Base-by-base conservation (phyloP, 768 basidiomycete genomes). In the Sarcodon aspratus region DNA sequence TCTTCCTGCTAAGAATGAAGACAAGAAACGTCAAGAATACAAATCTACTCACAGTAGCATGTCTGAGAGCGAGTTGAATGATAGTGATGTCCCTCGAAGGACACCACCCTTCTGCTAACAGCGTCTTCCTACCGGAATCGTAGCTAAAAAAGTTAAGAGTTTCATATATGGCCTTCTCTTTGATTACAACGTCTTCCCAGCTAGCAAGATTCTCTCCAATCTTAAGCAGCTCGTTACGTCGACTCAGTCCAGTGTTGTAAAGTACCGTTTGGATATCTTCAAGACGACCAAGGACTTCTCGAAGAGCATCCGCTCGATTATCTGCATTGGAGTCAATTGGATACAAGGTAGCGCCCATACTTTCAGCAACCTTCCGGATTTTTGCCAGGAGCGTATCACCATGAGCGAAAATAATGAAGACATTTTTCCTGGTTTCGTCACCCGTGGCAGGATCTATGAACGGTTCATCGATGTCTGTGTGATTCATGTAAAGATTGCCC, bases 351-450 rank as follows among this genome's bases (percentile, higher is more conserved):
- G 85, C 96, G 35, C 96, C 94, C 86, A 98, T 97, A n/a, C 92
- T 95, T 67, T 97, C 95, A 27, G 94, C 87, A 48, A 99, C 88
- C 65, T 93, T 97, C 62, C 94, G 88, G 61, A 99, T 97, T 75
- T 98, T 99, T 54, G 89, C 77, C 31, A 99, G 79, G 17, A 98
- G 72, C 15, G 85, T 82, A 36, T 89, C 83, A 13, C 96, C 96
- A 57, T 99, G 94, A 0, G 96, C 96, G 58, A 99, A 99, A 61
- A 99, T 98, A 69, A 99, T 95, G 71, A 99, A 99, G 36, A 98
- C 96, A 58, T 97, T 93, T 77, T 98, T 99, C 70, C 87, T 80
- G 17, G 86, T 87, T 69, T 94, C 88, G 15, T 68, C 70, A 34
- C 84, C 85, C 0, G 88, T 88, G 17, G 72, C 74, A 11, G 93